Evolutionary conservation across 2,329 filamentous ascomycete species (phyloP).

Genomic region (Fusarium hainanense): DNA sequence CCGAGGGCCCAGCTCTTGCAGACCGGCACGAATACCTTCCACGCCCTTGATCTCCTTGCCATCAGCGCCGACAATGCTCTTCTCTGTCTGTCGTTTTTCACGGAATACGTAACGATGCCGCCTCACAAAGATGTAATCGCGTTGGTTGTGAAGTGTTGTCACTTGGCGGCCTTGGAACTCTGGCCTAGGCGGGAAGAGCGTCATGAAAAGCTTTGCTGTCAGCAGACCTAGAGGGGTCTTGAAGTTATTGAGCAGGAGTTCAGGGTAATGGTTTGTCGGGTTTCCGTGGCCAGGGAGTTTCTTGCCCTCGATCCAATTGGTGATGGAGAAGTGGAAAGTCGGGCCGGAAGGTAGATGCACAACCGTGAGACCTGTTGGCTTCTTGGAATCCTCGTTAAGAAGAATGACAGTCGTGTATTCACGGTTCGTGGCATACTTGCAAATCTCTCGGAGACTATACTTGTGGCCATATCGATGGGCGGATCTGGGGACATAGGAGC

Average conservation of each 20-base stretch:
- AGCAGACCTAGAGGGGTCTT: slow-evolving; percentile 90
- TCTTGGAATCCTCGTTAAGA: slow-evolving; percentile 89
- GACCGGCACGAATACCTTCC: slow-evolving; percentile 83
- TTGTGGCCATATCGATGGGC: slow-evolving; percentile 87
- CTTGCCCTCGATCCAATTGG: slow-evolving; percentile 89
- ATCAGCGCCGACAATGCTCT: slow-evolving; percentile 82
- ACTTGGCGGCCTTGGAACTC: slow-evolving; percentile 90
- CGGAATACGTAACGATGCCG: slow-evolving; percentile 93
- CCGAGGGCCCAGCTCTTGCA: slow-evolving; percentile 88
- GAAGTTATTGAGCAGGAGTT: slow-evolving; percentile 93
- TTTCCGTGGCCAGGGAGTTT: slow-evolving; percentile 90
- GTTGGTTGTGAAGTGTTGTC: slow-evolving; percentile 92
- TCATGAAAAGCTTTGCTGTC: slow-evolving; percentile 81
- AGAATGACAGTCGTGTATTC: slow-evolving; percentile 87
- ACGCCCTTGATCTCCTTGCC: slow-evolving; percentile 87
- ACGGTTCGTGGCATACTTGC: slow-evolving; percentile 82
- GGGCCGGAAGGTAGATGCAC: slow-evolving; percentile 86
- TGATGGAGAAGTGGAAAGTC: slow-evolving; percentile 91
- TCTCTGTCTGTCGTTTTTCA: slow-evolving; percentile 87
- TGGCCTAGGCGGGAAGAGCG: slow-evolving; percentile 74
- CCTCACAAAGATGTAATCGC: slow-evolving; percentile 94
- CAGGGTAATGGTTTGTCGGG: slow-evolving; percentile 88
- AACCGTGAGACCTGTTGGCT: slow-evolving; percentile 82
- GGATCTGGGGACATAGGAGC: slow-evolving; percentile 86
- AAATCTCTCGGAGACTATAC: slow-evolving; percentile 91